Base-by-base conservation (phyloP, 371 early-diverging fungal genomes). In the Sporodiniella umbellata region DNA sequence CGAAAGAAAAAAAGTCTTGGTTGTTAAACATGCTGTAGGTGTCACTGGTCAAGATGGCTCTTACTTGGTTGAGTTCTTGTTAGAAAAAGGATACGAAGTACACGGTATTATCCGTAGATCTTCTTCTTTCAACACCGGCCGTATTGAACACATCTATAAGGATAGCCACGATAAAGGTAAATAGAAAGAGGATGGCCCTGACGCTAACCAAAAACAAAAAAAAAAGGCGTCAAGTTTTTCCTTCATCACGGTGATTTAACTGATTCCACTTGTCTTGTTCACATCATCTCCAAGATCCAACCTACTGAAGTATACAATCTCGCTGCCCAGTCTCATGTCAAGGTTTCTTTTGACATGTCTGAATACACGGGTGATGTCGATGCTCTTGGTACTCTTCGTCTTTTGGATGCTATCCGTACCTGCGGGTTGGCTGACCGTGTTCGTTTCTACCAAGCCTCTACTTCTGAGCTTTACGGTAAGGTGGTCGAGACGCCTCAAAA, bases 311-410 rank as follows among this genome's bases (percentile, higher is more conserved):
- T 89, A 35, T 89, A 91, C 68, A 89, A 89, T 69, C 76, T 89
- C 64, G 87, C 81, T 42, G 87, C 86, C 26, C 86, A 86, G 58
- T 87, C 87, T 28, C 90, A 90, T 61, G 92, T 92, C 68, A 90
- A 89, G 70, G 91, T 92, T 19, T 90, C 91, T 8, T 92, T 92
- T 63, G 90, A 90, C 53, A 88, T 90, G 89, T 84, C 93, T 28
- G 90, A 90, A 66, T 92, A 92, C 72, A 92, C 89, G 30, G 88
- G 87, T 71, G 86, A 90, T 65, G 93, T 92, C 11, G 91, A 90
- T 77, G 93, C 80, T 30, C 72, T 89, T 18, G 90, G 90, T 52
- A 90, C 90, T 26, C 80, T 89, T 46, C 86, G 89, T 58, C 74
- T 91, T 11, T 72, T 92, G 39, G 89, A 90, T 62, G 90, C 91